These are phyloP conservation scores for Arachis stenosperma DNA, from an alignment of 306 rosid species.

Conservation along the genomic window DNA sequence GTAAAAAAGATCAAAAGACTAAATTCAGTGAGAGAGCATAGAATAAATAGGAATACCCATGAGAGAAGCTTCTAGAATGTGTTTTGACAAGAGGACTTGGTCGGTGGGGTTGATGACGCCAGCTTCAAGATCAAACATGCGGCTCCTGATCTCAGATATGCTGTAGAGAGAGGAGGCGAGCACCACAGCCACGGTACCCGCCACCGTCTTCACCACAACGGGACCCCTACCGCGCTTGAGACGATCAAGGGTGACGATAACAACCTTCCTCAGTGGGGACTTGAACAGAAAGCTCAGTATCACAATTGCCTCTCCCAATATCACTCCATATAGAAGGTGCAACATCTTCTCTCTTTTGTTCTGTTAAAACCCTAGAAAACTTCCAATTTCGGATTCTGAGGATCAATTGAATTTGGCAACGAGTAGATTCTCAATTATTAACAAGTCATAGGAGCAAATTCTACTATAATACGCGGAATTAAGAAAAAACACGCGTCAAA, in stretches of 20 bases:
- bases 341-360: conserved; percentile 47
- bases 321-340: conserved; percentile 58
- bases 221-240: conserved; percentile 85
- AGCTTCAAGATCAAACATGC: conserved; percentile 44
- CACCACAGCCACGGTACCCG: conserved; percentile 52
- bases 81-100: conserved; percentile 72
- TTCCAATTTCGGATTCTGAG: background rate
- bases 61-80: conserved; percentile 79
- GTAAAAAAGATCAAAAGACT: background rate
- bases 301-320: conserved; percentile 56
- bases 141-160: conserved; percentile 53
- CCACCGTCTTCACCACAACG: conserved; percentile 60
- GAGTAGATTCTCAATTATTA: no score
- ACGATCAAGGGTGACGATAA: conserved; percentile 61
- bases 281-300: conserved; percentile 61
- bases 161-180: conserved; percentile 55
- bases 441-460: no score
- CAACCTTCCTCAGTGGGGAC: conserved; percentile 70
- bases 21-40: background rate
- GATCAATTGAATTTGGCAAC: no score
- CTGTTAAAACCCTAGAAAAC: conserved; percentile 3
- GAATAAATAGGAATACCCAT: conserved; percentile 53
- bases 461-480: no score
- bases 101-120: conserved; percentile 70
- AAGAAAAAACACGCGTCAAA: no score